Conservation (phyloP, 225 moss, liverwort and hornwort genomes). For the Marchantia paleacea region DNA sequence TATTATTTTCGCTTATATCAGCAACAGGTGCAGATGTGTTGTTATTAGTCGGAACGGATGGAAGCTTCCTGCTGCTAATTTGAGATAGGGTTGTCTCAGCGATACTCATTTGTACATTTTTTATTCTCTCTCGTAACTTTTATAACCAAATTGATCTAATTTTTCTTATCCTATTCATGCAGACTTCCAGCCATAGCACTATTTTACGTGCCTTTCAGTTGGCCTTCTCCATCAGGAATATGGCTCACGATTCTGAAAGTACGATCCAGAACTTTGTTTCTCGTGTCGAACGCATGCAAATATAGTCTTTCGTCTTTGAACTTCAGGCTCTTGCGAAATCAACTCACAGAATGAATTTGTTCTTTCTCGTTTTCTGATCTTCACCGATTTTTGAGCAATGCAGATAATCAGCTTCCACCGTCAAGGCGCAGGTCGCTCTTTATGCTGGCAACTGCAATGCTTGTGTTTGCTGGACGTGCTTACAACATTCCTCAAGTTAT, state of each 20-base stretch:
- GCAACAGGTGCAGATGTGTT: not conserved
- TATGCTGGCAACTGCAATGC: conserved; percentile 80
- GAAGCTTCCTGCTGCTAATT: not conserved
- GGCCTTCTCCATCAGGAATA: conserved; percentile 73
- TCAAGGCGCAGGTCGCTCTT: conserved; percentile 85
- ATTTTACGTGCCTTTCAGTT: conserved; percentile 75
- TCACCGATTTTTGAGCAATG: not conserved
- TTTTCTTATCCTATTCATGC: conserved; percentile 16
- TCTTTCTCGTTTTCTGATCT: conserved; percentile 10
- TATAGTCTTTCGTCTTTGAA: too few species aligned
- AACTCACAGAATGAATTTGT: not conserved
- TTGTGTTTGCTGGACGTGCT: conserved; percentile 75
- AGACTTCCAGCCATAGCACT: conserved; percentile 67
- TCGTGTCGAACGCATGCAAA: not conserved
- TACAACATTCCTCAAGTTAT: conserved; percentile 74
- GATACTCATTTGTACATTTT: not conserved
- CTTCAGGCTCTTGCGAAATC: not conserved
- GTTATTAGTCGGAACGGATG: not conserved
- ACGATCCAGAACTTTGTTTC: conserved; percentile 17
- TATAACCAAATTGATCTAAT: not conserved
- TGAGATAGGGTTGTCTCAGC: not conserved
- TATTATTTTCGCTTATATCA: not conserved
- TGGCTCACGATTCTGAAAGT: conserved; percentile 69
- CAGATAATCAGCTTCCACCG: conserved; percentile 58
- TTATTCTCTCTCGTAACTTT: too few species aligned